Base-by-base conservation (phyloP, 1,139 yeast genomes). In the Kurtzmaniella quercitrusa region DNA sequence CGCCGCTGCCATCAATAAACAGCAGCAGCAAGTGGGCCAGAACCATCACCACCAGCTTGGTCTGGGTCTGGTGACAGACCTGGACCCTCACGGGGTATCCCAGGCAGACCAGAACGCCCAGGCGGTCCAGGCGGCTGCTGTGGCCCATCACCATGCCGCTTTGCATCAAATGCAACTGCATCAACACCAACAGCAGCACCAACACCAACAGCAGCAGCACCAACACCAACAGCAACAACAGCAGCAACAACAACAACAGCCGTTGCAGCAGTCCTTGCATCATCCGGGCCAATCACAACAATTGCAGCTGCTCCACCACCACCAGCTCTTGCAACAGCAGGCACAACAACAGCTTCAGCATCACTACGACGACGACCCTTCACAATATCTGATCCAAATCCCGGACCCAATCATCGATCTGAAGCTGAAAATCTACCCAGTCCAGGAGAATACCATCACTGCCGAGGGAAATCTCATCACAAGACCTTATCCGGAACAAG, bases 401-500 rank as follows among this genome's bases (percentile, higher is more conserved):
- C 77, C 78, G 12, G 77, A 72, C 41, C 78, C 78, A 14, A 70
- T 73, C 42, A 60, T 73, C 46, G 73, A 69, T 52, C 59, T 71
- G 36, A 71, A 70, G 50, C 68, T 65, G 66, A 70, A 70, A 48
- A 73, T 73, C 42, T 73, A 70, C 51, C 77, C 77, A 0, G 77
- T 72, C 36, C 58, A 64, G 37, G 77, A 72, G 51, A 72, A 73
- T 54, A 70, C 79, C 44, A 70, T 70, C 49, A 69, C 75, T 9
- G 68, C 76, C 23, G 75, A 71, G 44, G 80, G 80, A 2, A 74
- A 74, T 55, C 65, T 77, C 49, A 73, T 77, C 51, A 77, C 82
- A 10, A 68, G 81, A 40, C 78, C 80, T 39, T 75, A 74, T 52
- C 80, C 79, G 12, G 80, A 75, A 50, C 81, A 77, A 55, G 70